Conservation (phyloP, 805 yeast species). For the Huiozyma sinensis region DNA sequence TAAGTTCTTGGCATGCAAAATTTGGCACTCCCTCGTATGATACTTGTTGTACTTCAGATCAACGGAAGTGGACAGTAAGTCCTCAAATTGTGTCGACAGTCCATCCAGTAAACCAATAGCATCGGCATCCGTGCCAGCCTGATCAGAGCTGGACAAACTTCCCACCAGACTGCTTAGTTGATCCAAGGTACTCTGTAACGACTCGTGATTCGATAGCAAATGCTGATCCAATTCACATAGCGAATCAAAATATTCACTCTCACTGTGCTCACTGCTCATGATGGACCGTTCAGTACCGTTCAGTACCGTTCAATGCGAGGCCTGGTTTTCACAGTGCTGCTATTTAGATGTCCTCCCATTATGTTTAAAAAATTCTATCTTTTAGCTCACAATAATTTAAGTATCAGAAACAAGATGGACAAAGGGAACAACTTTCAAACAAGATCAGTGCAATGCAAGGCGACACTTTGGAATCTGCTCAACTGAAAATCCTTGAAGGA, state of each 20-base stretch:
- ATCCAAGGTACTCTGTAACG: constrained; percentile 8
- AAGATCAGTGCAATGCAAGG: not conserved
- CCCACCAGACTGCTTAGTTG: constrained; percentile 5
- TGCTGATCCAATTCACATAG: constrained; percentile 19
- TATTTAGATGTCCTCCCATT: not conserved
- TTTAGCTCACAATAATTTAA: not conserved
- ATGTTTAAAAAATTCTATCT: not conserved
- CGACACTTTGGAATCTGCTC: not conserved
- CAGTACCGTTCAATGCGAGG: not conserved
- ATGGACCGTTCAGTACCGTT: not conserved
- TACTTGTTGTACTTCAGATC: constrained; percentile 17
- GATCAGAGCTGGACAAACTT: not conserved
- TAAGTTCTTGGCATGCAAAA: constrained; percentile 1
- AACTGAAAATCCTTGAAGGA: constrained; percentile 7
- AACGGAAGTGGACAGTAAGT: constrained; percentile 8
- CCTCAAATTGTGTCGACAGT: constrained; percentile 8
- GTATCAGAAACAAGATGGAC: too few species aligned
- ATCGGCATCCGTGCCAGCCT: constrained; percentile 7
- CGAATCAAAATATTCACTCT: constrained; percentile 14
- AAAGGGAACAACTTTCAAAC: too few species aligned
- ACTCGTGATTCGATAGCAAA: constrained; percentile 13
- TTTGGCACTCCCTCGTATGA: constrained; percentile 13
- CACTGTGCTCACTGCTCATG: constrained; percentile 3
- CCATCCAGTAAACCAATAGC: constrained; percentile 12
- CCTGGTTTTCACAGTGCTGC: not conserved